Evolutionary conservation across 2,329 filamentous ascomycete species (phyloP), one percentile per base, ranked within the genome.

Genomic region (Didymella pomorum): DNA sequence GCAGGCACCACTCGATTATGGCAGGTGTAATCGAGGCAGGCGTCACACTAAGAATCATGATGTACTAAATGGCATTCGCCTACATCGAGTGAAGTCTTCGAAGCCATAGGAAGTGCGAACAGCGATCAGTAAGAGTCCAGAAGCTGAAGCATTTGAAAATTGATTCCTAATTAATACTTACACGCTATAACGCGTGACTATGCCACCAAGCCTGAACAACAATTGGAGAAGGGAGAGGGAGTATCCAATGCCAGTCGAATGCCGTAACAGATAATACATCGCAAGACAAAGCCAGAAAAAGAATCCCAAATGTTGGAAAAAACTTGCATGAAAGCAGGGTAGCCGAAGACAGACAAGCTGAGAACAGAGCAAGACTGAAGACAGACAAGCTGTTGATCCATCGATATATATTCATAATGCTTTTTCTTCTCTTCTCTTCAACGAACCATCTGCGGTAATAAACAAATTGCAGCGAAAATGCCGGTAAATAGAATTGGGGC

Each of bases 331-430:
- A 25, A 25, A 25, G 23, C 23, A 25, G 23, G 23, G 4, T 25
- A 25, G 28, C 37, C 20, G 37, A 39, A 23, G 18, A 39, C 35
- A 20, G 35, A 39, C 35, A 39, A 18, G 41, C 29, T 37, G 49
- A 44, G 26, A 28, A 39, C 35, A n/a, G n/a, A n/a, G n/a, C n/a
- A n/a, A n/a, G n/a, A n/a, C 29, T 37, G 49, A 44, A 8, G 10
- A 39, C 35, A 20, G 35, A 39, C 35, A 21, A 26, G 41, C 29
- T 37, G 41, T 21, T 37, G 49, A 44, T 52, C 49, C 41, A 44
- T 33, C 11, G 20, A 55, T 55, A 37, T 55, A 26, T 41, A 48
- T 48, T 49, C 52, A 55, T 48, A 21, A 54, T 54, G 52, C 52
- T 54, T 49, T 49, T 55, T 55, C n/a, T 35, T 43, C 28, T 35